Evolutionary conservation across 352 stramenopile species (phyloP).

Genomic region (Globisporangium recalcitrans): DNA sequence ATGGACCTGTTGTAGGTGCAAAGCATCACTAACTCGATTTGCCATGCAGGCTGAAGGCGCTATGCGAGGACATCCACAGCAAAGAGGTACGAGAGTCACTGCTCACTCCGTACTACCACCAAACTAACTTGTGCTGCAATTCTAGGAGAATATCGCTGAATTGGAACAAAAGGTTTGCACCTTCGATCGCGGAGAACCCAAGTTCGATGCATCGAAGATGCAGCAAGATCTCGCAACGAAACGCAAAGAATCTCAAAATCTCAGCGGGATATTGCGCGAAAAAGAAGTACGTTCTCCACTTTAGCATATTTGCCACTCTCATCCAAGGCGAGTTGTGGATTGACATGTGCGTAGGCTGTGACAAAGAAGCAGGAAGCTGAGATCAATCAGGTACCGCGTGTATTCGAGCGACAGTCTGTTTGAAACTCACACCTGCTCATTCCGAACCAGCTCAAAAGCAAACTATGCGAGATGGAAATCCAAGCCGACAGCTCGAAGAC

Average conservation of each 20-base stretch:
- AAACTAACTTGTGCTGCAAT: conserved; percentile 11
- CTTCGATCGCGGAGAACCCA: conserved; percentile 9
- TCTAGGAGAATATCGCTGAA: conserved; percentile 28
- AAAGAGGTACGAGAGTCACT: conserved; percentile 19
- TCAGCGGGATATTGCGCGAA: conserved; percentile 5
- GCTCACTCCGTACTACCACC: neutral
- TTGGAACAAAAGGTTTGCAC: conserved; percentile 23
- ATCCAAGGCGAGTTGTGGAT: neutral
- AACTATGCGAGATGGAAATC: conserved; percentile 3
- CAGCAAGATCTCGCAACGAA: conserved; percentile 13
- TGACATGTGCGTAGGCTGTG: neutral
- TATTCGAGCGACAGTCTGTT: neutral
- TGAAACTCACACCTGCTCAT: neutral
- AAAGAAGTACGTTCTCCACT: conserved; percentile 11
- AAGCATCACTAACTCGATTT: neutral
- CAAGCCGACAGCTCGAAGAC: neutral
- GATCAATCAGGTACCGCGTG: conserved; percentile 5
- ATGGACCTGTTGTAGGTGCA: neutral
- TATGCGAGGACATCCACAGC: conserved; percentile 26
- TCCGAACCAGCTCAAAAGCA: neutral
- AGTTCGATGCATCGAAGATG: conserved; percentile 5
- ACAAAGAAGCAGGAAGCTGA: conserved; percentile 6
- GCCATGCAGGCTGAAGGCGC: conserved; percentile 18
- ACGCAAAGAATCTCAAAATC: conserved; percentile 2
- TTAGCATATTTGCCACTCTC: neutral